Percentiles rank a stretch among this genome's conserved stretches.
Evolutionary conservation across 192 early-diverging fungal genomes (phyloP).

Genomic region (Jimgerdemannia lactiflua): DNA sequence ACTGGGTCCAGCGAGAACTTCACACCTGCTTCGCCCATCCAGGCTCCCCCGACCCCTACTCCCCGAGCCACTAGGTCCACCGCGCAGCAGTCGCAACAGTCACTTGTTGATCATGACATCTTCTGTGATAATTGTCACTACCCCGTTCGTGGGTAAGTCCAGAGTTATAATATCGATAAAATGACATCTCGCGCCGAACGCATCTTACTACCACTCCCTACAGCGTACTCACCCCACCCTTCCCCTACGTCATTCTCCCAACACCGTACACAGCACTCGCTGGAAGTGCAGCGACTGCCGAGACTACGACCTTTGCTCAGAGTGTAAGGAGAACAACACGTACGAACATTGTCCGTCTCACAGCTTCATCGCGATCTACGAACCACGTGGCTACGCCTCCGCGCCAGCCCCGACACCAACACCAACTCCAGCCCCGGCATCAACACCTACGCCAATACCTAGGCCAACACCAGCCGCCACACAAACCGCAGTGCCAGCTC

Average conservation of each 20-base stretch:
- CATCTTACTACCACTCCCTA: no score
- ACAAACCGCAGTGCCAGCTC: no score
- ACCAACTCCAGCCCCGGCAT: neutral
- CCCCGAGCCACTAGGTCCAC: neutral
- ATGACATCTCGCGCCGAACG: no score
- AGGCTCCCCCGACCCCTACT: no score
- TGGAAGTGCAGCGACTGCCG: conserved; percentile 55
- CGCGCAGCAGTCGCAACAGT: neutral
- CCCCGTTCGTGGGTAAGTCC: conserved; percentile 26
- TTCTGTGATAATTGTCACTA: conserved; percentile 51
- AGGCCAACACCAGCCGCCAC: conserved; percentile 16
- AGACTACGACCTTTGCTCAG: conserved; percentile 51
- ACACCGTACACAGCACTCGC: conserved; percentile 9
- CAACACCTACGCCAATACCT: neutral
- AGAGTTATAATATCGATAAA: neutral
- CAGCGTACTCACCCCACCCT: no score
- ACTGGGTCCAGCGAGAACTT: neutral
- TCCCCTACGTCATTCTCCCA: neutral
- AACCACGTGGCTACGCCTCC: conserved; percentile 1
- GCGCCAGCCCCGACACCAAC: no score
- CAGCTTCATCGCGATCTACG: conserved; percentile 27
- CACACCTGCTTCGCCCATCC: no score
- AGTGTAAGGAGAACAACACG: conserved; percentile 23
- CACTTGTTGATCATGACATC: conserved; percentile 31
- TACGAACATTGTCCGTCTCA: conserved; percentile 19